Percentiles rank a stretch among this genome's conserved stretches.
Conservation (phyloP, 2,329 filamentous ascomycete species). For the Fusarium bactridioides region DNA sequence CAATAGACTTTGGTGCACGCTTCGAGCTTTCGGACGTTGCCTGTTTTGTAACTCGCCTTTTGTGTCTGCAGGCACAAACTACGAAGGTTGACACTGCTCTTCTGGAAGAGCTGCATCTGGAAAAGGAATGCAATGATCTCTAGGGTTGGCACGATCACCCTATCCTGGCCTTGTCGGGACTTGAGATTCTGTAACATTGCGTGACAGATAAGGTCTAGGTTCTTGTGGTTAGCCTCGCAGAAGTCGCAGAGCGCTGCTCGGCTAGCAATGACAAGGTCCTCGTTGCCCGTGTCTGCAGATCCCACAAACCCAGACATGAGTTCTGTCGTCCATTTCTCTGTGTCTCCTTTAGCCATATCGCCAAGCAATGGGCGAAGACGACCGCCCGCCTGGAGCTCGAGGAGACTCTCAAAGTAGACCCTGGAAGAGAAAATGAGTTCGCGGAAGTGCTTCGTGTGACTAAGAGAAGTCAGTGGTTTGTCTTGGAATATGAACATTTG, state of each 20-base stretch:
- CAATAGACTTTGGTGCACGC: constrained; percentile 83
- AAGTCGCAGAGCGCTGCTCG: constrained; percentile 69
- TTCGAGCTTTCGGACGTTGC: constrained; percentile 82
- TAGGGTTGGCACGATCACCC: constrained; percentile 76
- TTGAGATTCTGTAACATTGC: constrained; percentile 64
- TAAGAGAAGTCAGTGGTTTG: constrained; percentile 41
- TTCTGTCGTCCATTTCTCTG: constrained; percentile 54
- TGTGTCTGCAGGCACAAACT: constrained; percentile 75
- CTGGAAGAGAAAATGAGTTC: constrained; percentile 64
- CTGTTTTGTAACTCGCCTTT: constrained; percentile 82
- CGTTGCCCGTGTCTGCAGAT: constrained; percentile 80
- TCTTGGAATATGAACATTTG: neutral
- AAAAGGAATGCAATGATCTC: constrained; percentile 82
- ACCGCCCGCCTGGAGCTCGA: constrained; percentile 54
- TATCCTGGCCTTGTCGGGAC: constrained; percentile 66
- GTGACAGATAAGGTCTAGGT: constrained; percentile 56
- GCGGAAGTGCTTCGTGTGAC: constrained; percentile 47
- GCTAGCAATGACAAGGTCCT: constrained; percentile 75
- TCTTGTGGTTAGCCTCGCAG: constrained; percentile 52
- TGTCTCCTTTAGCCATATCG: constrained; percentile 44
- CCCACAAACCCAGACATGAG: constrained; percentile 74
- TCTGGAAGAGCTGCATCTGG: constrained; percentile 63
- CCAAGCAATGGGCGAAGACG: constrained; percentile 50
- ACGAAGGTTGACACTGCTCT: constrained; percentile 55
- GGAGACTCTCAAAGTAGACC: constrained; percentile 64